Evolutionary conservation across 1,284 basidiomycete species (phyloP).

Genomic region (Rhodotorula glutinis): DNA sequence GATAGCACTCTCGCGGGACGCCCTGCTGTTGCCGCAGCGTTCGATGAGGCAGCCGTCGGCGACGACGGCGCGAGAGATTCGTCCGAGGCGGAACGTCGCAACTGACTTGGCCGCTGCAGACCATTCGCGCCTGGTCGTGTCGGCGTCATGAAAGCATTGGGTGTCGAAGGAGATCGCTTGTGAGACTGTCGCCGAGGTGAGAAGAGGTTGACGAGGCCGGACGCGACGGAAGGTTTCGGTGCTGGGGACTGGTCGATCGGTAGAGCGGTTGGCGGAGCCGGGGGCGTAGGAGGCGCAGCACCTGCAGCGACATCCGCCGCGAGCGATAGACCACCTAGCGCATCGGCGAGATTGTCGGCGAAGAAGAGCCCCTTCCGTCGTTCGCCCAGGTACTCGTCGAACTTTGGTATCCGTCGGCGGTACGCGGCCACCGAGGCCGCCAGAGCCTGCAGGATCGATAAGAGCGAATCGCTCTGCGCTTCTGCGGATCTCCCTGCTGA

Average conservation of each 20-base stretch:
- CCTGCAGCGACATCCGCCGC: neutral
- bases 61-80: slow-evolving; percentile 47
- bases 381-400: slow-evolving; percentile 80
- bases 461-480: slow-evolving; percentile 16
- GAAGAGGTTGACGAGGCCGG: slow-evolving; percentile 27
- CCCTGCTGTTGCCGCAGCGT: no score
- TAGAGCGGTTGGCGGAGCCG: neutral
- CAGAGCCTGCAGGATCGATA: slow-evolving; percentile 30
- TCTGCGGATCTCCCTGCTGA: neutral
- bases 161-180: slow-evolving; percentile 14
- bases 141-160: slow-evolving; percentile 10
- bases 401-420: slow-evolving; percentile 67
- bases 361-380: slow-evolving; percentile 84
- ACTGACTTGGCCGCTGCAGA: neutral
- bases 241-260: neutral
- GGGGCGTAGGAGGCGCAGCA: slow-evolving; percentile 9
- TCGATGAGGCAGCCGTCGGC: neutral
- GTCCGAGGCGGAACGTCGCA: slow-evolving; percentile 49
- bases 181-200: slow-evolving; percentile 24
- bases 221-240: neutral
- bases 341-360: slow-evolving; percentile 88
- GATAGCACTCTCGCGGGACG: no score
- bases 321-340: slow-evolving; percentile 57
- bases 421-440: slow-evolving; percentile 51
- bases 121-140: neutral